Conservation (phyloP, 768 basidiomycete genomes). For the Kondoa subrosea region DNA sequence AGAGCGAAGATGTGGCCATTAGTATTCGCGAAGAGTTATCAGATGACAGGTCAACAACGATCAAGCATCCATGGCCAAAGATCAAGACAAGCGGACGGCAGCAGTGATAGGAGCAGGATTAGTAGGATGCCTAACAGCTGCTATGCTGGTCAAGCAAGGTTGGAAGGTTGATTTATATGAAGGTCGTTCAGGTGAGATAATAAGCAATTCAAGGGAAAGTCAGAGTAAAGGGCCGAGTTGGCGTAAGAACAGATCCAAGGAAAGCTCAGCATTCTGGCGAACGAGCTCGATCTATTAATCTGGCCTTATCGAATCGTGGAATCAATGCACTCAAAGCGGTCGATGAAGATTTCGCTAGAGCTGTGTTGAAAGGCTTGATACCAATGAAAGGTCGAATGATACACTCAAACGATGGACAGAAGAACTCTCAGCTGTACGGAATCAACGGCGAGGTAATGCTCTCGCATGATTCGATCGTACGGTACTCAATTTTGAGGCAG, state of each 20-base stretch:
- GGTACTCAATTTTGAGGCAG: slow-evolving; percentile 34
- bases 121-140: slow-evolving; percentile 79
- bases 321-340: slow-evolving; percentile 71
- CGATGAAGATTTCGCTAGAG: slow-evolving; percentile 50
- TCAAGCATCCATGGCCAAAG: too few relatives aligned
- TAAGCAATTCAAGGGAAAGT: background rate
- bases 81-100: too few relatives aligned
- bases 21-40: too few relatives aligned
- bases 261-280: slow-evolving; percentile 40
- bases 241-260: background rate
- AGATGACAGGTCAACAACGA: too few relatives aligned
- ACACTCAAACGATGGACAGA: slow-evolving; percentile 53
- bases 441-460: slow-evolving; percentile 69
- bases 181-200: slow-evolving; percentile 51
- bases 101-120: slow-evolving; percentile 61
- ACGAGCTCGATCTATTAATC: slow-evolving; percentile 75
- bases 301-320: slow-evolving; percentile 85
- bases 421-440: slow-evolving; percentile 75
- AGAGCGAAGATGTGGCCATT: too few relatives aligned
- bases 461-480: slow-evolving; percentile 18
- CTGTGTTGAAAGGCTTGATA: slow-evolving; percentile 61
- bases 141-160: slow-evolving; percentile 67
- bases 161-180: slow-evolving; percentile 72
- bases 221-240: background rate
- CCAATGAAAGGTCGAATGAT: slow-evolving; percentile 96